Evolutionary conservation across 1,284 basidiomycete species (phyloP).

Genomic region (Erythrobasidium hasegawianum): DNA sequence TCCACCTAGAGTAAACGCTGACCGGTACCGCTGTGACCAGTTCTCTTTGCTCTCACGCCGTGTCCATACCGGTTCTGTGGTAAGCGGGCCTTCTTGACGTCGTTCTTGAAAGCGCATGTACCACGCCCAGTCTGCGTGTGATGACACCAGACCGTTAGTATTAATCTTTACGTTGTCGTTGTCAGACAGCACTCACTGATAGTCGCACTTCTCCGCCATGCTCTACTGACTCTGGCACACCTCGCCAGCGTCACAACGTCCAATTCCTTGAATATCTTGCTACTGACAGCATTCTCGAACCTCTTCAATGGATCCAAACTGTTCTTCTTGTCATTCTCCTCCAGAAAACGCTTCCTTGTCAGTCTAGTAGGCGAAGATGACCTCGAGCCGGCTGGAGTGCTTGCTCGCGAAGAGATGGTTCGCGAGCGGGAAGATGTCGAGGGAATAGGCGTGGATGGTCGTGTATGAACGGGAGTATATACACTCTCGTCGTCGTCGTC

Average conservation of each 20-base stretch:
- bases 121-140: slow-evolving; percentile 33
- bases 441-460: slow-evolving; percentile 22
- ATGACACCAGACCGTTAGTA: background rate
- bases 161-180: background rate
- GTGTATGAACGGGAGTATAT: slow-evolving; percentile 30
- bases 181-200: slow-evolving; percentile 32
- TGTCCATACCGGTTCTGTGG: slow-evolving; percentile 33
- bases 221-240: slow-evolving; percentile 26
- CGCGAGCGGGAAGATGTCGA: slow-evolving; percentile 5
- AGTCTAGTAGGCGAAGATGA: slow-evolving; percentile 24
- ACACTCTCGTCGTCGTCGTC: slow-evolving; percentile 17
- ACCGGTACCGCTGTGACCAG: slow-evolving; percentile 34
- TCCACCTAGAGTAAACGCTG: slow-evolving; percentile 26
- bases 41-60: slow-evolving; percentile 36
- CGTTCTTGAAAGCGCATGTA: slow-evolving; percentile 30
- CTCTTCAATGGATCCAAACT: slow-evolving; percentile 33
- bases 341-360: slow-evolving; percentile 16
- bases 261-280: slow-evolving; percentile 33
- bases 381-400: slow-evolving; percentile 26
- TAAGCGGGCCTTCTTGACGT: slow-evolving; percentile 8
- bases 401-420: background rate
- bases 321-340: slow-evolving; percentile 13
- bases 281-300: slow-evolving; percentile 33
- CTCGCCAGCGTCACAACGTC: slow-evolving; percentile 22
- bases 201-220: slow-evolving; percentile 32